Evolutionary conservation across 805 yeast genomes (phyloP).

Genomic region (Cyberlindnera xylosilytica): DNA sequence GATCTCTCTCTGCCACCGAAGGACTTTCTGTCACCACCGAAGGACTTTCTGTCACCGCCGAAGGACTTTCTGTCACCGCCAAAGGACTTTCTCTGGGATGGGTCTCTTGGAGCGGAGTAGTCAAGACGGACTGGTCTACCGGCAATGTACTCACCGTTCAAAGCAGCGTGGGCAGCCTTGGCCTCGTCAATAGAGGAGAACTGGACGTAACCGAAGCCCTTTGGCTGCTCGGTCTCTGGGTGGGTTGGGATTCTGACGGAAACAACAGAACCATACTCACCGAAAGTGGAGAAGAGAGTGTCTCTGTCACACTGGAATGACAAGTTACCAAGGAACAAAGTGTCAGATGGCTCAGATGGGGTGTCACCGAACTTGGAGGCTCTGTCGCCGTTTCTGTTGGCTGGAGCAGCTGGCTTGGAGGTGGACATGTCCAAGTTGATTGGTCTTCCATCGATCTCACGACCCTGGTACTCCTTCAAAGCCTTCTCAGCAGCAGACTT

Average conservation of each 20-base stretch:
- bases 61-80: constrained; percentile 36
- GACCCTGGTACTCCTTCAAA: constrained; percentile 78
- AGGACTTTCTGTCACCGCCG: constrained; percentile 37
- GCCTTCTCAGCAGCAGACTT: constrained; percentile 84
- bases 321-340: constrained; percentile 93
- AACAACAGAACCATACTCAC: constrained; percentile 74
- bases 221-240: constrained; percentile 98
- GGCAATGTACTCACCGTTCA: constrained; percentile 85
- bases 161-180: constrained; percentile 76
- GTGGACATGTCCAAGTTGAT: constrained; percentile 90
- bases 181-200: constrained; percentile 86
- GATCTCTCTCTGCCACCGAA: constrained; percentile 14
- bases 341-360: constrained; percentile 90
- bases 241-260: constrained; percentile 96
- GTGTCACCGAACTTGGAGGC: constrained; percentile 89
- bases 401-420: constrained; percentile 64
- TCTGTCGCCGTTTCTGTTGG: constrained; percentile 62
- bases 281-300: constrained; percentile 66
- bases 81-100: constrained; percentile 30
- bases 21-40: constrained; percentile 37
- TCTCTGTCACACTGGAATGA: constrained; percentile 89
- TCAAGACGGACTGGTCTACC: constrained; percentile 95
- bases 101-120: constrained; percentile 86
- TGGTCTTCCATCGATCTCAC: constrained; percentile 96
- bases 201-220: constrained; percentile 98